These are phyloP conservation scores for Vanderwaltozyma yarrowii DNA, from an alignment of 805 yeast species.

Conservation along the genomic window DNA sequence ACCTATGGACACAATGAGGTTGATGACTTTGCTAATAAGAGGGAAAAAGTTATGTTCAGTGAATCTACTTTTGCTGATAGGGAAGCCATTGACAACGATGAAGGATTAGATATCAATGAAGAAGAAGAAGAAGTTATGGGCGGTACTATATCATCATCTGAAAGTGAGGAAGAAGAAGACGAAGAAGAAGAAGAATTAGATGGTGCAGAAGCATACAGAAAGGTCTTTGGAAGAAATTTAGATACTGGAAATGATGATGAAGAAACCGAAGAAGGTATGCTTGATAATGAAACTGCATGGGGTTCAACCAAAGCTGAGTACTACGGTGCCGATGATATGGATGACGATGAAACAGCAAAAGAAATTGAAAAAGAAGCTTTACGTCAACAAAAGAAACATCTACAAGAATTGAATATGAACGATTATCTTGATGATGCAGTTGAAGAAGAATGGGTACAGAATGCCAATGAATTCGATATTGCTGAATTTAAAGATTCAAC, in stretches of 20 bases:
- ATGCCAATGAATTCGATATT: conserved; percentile 39
- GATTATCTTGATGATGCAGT: conserved; percentile 68
- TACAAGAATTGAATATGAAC: conserved; percentile 64
- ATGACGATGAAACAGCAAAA: conserved; percentile 62
- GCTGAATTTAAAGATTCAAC: conserved; percentile 29
- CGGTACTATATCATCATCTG: conserved; percentile 22
- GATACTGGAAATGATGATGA: conserved; percentile 21
- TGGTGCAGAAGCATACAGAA: conserved; percentile 31
- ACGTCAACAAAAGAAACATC: conserved; percentile 71
- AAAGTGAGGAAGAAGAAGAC: conserved; percentile 33
- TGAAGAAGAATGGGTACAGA: conserved; percentile 64
- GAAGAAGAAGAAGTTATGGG: conserved; percentile 47
- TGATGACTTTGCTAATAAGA: conserved; percentile 53
- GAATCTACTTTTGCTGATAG: conserved; percentile 41
- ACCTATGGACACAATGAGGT: conserved; percentile 51
- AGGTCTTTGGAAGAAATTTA: conserved; percentile 28
- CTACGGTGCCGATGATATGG: conserved; percentile 45
- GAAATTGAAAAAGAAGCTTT: conserved; percentile 82
- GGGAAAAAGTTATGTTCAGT: conserved; percentile 46
- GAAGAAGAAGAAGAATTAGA: conserved; percentile 19
- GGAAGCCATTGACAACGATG: conserved; percentile 36
- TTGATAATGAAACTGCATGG: conserved; percentile 38
- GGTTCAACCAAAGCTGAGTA: conserved; percentile 35
- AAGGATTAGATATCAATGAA: conserved; percentile 34
- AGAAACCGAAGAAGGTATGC: conserved; percentile 22